phyloP scores from a whole-genome alignment of 768 basidiomycete species.

The Tephrocybe sp. region DNA sequence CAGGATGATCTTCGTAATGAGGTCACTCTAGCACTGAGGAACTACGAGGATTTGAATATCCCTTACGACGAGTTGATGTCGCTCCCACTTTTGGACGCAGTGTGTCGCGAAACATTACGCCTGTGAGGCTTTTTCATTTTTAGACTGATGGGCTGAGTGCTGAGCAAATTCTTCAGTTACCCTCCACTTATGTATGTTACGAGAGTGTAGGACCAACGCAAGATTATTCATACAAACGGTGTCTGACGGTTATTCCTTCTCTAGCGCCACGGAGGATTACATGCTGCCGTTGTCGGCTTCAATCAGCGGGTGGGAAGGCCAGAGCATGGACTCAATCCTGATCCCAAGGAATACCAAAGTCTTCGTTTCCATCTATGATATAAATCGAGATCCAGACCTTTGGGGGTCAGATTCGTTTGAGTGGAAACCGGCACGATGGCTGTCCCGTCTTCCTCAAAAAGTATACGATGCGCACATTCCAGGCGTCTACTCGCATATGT shows the following conservation, averaged over 20 bases:
- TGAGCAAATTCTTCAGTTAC: slow-evolving; percentile 5
- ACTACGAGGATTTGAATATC: slow-evolving; percentile 28
- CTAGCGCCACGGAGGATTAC: slow-evolving; percentile 33
- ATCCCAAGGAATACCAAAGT: slow-evolving; percentile 39
- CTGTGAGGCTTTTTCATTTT: slow-evolving; percentile 24
- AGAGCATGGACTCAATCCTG: slow-evolving; percentile 31
- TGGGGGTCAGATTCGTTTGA: slow-evolving; percentile 49
- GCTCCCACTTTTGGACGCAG: slow-evolving; percentile 36
- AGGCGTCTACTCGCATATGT: slow-evolving; percentile 45
- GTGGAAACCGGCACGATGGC: slow-evolving; percentile 54
- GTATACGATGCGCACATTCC: slow-evolving; percentile 37
- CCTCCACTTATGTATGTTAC: slow-evolving; percentile 16
- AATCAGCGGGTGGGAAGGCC: slow-evolving; percentile 34
- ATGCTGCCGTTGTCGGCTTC: slow-evolving; percentile 41
- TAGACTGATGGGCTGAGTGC: neutral
- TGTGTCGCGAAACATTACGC: slow-evolving; percentile 38
- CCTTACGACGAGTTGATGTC: slow-evolving; percentile 34
- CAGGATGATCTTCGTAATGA: slow-evolving; percentile 37
- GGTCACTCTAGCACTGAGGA: slow-evolving; percentile 22
- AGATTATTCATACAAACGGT: neutral
- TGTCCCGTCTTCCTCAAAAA: slow-evolving; percentile 34
- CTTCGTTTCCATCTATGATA: slow-evolving; percentile 32
- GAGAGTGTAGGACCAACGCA: slow-evolving; percentile 12
- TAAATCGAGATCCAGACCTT: slow-evolving; percentile 38
- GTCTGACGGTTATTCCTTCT: neutral